Evolutionary conservation across 2,329 filamentous ascomycete species (phyloP).

Genomic region (Penicillium sp.): DNA sequence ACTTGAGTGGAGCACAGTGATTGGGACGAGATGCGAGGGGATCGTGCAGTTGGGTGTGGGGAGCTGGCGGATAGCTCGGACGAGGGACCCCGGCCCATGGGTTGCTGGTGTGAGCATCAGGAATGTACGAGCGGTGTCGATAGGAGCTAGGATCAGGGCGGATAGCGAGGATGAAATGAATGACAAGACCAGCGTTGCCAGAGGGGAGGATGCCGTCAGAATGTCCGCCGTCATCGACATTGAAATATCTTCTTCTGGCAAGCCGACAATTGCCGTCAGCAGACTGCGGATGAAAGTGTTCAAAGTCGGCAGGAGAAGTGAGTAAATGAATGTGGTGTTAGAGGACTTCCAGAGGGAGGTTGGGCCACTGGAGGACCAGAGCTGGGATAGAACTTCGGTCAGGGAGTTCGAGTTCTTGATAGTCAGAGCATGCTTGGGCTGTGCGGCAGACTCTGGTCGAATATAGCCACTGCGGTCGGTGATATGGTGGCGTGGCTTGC

Average conservation of each 20-base stretch:
- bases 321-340: slow-evolving; percentile 87
- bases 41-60: slow-evolving; percentile 63
- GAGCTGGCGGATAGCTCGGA: slow-evolving; percentile 67
- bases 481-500: slow-evolving; percentile 34
- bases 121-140: slow-evolving; percentile 80
- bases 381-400: slow-evolving; percentile 72
- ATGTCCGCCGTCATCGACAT: slow-evolving; percentile 58
- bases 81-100: slow-evolving; percentile 64
- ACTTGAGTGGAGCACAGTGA: slow-evolving; percentile 78
- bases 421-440: slow-evolving; percentile 53
- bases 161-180: slow-evolving; percentile 59
- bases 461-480: slow-evolving; percentile 41
- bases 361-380: slow-evolving; percentile 81
- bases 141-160: slow-evolving; percentile 70
- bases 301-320: slow-evolving; percentile 71
- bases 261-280: slow-evolving; percentile 78
- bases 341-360: slow-evolving; percentile 92
- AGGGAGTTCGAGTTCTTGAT: slow-evolving; percentile 71
- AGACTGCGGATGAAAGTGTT: slow-evolving; percentile 89
- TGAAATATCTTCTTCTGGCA: slow-evolving; percentile 64
- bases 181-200: slow-evolving; percentile 67
- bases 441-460: slow-evolving; percentile 31
- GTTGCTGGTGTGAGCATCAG: slow-evolving; percentile 77
- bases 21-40: slow-evolving; percentile 61
- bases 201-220: slow-evolving; percentile 70